phyloP scores from a whole-genome alignment of 192 early-diverging fungal species.

The Bifiguratus adelaidae region DNA sequence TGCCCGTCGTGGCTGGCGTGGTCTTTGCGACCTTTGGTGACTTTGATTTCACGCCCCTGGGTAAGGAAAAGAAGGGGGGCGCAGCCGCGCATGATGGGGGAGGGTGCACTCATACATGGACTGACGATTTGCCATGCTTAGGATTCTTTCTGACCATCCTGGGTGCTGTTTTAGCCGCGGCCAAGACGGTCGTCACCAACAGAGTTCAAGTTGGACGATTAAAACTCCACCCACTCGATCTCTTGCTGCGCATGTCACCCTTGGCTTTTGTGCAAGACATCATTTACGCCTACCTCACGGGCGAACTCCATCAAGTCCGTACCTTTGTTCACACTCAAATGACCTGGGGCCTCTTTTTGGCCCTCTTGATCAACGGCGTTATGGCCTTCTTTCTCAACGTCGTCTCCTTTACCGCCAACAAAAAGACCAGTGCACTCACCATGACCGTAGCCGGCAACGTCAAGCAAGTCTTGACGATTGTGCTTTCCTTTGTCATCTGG shows the following conservation, averaged over 20 bases:
- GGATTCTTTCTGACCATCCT: conserved; percentile 52
- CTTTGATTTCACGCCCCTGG: conserved; percentile 38
- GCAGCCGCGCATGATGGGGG: background rate
- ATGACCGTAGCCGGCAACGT: conserved; percentile 59
- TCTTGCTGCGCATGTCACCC: conserved; percentile 54
- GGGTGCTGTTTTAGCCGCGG: conserved; percentile 53
- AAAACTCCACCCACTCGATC: conserved; percentile 53
- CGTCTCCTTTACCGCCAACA: conserved; percentile 54
- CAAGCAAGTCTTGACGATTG: conserved; percentile 64
- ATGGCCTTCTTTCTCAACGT: conserved; percentile 61
- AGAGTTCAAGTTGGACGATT: conserved; percentile 48
- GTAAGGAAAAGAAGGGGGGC: too few relatives aligned
- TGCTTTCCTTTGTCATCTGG: conserved; percentile 47
- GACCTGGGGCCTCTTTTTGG: conserved; percentile 10
- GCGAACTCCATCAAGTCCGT: conserved; percentile 26
- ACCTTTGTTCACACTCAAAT: conserved; percentile 4
- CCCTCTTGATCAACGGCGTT: conserved; percentile 45
- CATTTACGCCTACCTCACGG: conserved; percentile 26
- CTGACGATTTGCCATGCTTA: background rate
- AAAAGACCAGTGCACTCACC: conserved; percentile 51
- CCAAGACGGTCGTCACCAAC: conserved; percentile 65
- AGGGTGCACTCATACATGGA: background rate
- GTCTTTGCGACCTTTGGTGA: conserved; percentile 59
- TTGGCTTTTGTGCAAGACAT: conserved; percentile 24
- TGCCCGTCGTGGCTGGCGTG: conserved; percentile 50